Evolutionary conservation across 495 filamentous ascomycete genomes (phyloP), one percentile per base, ranked within the genome.

Genomic region (Tuber umbilicatum): DNA sequence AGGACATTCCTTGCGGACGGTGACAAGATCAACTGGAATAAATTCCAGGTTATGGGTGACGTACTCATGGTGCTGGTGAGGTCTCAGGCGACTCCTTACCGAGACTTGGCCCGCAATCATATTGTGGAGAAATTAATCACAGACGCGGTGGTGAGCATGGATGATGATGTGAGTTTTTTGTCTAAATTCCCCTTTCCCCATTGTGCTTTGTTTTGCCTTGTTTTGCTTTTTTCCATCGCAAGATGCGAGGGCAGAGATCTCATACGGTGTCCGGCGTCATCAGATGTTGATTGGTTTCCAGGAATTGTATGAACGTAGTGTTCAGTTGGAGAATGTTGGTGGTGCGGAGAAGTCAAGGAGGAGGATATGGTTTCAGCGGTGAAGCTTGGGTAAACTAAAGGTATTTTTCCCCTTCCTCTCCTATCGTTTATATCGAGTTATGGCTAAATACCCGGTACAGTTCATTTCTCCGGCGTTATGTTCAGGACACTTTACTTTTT

Each of bases 21-120:
- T 27, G 89, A 91, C 74, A 87, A 92, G 60, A 93, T 99, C 81
- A 98, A 97, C 81, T 99, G 95, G 95, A 93, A 91, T 85, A 99
- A 99, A 81, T 98, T 98, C 78, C 94, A 98, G 85, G 91, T 99
- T 31, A 90, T 98, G 85, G 93, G 93, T 6, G 94, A 97, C 74
- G 91, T 97, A 38, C 87, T 99, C 70, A 87, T 97, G 71, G 91
- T 92, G 6, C 91, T 99, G 50, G 93, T 97, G 86, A 90, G 89
- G 83, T 97, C 93, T 82, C 95, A 97, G 84, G 90, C 90, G 45
- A 90, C 88, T 64, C 91, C 94, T 23, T 97, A 97, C 80, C 87
- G 89, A 73, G 88, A 90, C 74, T 83, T 96, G 72, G 84, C 17
- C 55, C 71, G 78, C 39, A 82, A 82, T 74, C 39, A 19, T 23